Percentiles rank a stretch among this genome's conserved stretches.
Evolutionary conservation across 73 alveolate species (phyloP).

Genomic region (Tetrahymena thermophila): DNA sequence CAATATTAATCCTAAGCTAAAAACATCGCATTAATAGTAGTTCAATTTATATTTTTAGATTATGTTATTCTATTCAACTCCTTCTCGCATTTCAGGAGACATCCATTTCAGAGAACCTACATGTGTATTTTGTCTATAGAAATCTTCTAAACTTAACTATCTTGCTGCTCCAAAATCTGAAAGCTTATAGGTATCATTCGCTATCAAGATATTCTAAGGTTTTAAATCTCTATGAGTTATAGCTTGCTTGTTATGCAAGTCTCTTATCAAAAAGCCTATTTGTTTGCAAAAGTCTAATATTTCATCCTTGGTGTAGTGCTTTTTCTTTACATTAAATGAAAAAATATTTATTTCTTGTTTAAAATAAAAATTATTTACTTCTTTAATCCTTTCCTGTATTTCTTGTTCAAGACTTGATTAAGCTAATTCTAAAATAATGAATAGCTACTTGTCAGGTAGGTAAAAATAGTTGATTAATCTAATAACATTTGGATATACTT

Average conservation of each 20-base stretch:
- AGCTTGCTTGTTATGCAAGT: not conserved
- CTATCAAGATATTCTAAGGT: not conserved
- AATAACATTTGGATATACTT: not conserved
- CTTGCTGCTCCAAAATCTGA: not conserved
- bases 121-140: not conserved
- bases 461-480: not conserved
- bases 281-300: not conserved
- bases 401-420: not conserved
- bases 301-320: not conserved
- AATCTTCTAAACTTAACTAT: not conserved
- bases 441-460: not conserved
- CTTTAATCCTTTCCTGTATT: not conserved
- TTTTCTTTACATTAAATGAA: not conserved
- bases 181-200: not conserved
- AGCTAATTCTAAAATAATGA: not conserved
- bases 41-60: not conserved
- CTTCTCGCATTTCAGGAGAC: not conserved
- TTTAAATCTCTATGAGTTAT: not conserved
- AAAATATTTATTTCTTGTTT: not conserved
- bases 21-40: not conserved
- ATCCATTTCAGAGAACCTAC: not conserved
- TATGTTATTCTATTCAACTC: not conserved
- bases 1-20: not conserved
- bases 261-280: not conserved
- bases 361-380: not conserved